A percentile compares a stretch with the other conserved stretches of the same genome.
Evolutionary conservation across 345 rosid species (phyloP).

Genomic region (Ricinus communis): DNA sequence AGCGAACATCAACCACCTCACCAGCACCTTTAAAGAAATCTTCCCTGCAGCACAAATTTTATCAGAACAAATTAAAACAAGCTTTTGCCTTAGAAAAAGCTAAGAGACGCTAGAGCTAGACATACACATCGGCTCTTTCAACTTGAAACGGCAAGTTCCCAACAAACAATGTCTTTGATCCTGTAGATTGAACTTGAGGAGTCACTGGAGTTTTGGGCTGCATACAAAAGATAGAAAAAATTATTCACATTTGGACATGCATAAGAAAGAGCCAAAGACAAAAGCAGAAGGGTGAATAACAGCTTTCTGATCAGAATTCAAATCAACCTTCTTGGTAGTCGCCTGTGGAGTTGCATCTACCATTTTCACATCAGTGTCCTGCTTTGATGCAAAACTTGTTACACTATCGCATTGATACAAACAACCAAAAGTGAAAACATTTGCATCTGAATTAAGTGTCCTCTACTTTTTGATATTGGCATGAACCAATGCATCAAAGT

Average conservation of each 20-base stretch:
- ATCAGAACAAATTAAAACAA: background rate
- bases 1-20: conserved; percentile 71
- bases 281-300: conserved; percentile 19
- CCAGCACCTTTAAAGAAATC: conserved; percentile 69
- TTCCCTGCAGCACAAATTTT: conserved; percentile 41
- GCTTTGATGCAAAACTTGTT: background rate
- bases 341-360: conserved; percentile 42
- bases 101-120: background rate
- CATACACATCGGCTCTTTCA: conserved; percentile 66
- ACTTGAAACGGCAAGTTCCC: conserved; percentile 66
- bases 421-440: background rate
- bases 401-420: background rate
- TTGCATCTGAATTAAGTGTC: background rate
- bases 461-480: background rate
- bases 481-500: background rate
- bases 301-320: conserved; percentile 42
- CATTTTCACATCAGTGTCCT: conserved; percentile 60
- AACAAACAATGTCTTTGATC: conserved; percentile 62
- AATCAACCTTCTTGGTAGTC: conserved; percentile 25
- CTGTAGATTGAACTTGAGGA: conserved; percentile 41
- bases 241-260: background rate
- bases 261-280: background rate
- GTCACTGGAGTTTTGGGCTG: conserved; percentile 71
- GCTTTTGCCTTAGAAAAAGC: too few relatives aligned
- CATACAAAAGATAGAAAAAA: conserved; percentile 10